Evolutionary conservation across 805 yeast species (phyloP), one percentile per base, ranked within the genome.

Genomic region (Candida silvicultrix): DNA sequence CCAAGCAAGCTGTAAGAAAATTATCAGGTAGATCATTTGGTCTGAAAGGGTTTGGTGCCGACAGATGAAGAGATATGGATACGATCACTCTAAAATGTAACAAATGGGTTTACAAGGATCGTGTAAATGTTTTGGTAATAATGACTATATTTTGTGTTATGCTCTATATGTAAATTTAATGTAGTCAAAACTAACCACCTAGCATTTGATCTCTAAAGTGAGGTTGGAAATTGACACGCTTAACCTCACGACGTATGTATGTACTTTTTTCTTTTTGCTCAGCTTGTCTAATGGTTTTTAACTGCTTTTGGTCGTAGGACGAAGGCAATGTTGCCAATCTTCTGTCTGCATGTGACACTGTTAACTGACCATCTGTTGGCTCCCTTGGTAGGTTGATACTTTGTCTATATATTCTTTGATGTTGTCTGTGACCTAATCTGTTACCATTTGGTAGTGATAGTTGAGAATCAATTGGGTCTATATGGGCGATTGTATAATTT

Each of bases 151-250:
- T 28, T 28, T 28, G 12, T 28, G 12, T 28, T 28, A 28, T 28
- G 12, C 31, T 28, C 31, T 31, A 31, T 31, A 31, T 23, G 28
- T n/a, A n/a, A n/a, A n/a, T n/a, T n/a, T n/a, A n/a, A n/a, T n/a
- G n/a, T n/a, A n/a, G n/a, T n/a, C n/a, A n/a, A n/a, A 31, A 31
- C 35, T 45, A 53, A 48, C 58, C 56, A 35, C 69, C 71, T 49
- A 88, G 69, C 54, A 86, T 65, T 59, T 80, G 83, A 61, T 89
- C 96, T 61, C 95, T 77, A 71, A 66, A 88, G 62, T 94, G 96
- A 28, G 80, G 78, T 74, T 92, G 96, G 73, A 80, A 77, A 66
- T 92, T 94, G 62, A 16, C n/a, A 14, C 18, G 11, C 64, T 80
- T 85, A 46, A 80, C 77, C 28, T 87, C 85, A 51, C 81, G 69